Evolutionary conservation across 2,329 filamentous ascomycete genomes (phyloP).

Genomic region (Colletotrichum eleusines): DNA sequence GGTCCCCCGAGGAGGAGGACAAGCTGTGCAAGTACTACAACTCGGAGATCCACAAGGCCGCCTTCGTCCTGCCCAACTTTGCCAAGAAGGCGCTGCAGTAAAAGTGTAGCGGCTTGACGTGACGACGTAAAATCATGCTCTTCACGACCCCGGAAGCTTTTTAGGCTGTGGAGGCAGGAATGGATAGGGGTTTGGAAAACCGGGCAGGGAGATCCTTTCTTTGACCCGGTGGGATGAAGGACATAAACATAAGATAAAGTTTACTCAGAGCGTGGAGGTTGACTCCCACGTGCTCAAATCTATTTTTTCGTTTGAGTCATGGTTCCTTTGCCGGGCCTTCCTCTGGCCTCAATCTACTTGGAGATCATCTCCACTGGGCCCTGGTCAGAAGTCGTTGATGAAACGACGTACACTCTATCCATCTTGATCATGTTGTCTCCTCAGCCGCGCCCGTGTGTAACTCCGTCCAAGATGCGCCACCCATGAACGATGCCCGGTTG

Average conservation of each 20-base stretch:
- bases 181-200: background rate
- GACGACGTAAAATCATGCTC: background rate
- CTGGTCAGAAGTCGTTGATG: background rate
- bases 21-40: constrained; percentile 98
- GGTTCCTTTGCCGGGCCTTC: background rate
- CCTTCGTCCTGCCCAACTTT: constrained; percentile 94
- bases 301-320: constrained; percentile 24
- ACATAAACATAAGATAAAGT: constrained; percentile 6
- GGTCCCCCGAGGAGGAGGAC: constrained; percentile 89
- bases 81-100: constrained; percentile 81
- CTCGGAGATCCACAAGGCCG: constrained; percentile 93
- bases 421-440: background rate
- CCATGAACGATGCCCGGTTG: background rate
- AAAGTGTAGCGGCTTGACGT: background rate
- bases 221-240: background rate
- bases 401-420: background rate
- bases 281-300: constrained; percentile 31
- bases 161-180: background rate
- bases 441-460: background rate
- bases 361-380: background rate
- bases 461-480: background rate
- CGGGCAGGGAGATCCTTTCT: background rate
- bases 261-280: constrained; percentile 22
- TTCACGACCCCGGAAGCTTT: constrained; percentile 2
- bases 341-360: background rate